Evolutionary conservation across 176 grass and related monocot genomes (phyloP), one percentile per base, ranked within the genome.

Genomic region (Oryza rufipogon): DNA sequence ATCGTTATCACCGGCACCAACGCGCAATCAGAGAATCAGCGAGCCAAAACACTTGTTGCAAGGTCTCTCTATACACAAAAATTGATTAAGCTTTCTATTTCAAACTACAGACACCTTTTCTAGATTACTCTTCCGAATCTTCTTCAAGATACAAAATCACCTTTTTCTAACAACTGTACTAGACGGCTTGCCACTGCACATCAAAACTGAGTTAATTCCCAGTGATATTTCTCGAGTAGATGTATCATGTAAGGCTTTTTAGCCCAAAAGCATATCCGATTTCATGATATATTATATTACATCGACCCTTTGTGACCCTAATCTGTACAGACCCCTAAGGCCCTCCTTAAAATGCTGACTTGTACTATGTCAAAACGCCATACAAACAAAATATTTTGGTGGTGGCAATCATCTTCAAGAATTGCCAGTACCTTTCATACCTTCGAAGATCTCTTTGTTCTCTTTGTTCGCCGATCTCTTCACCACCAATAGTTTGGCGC

Each of bases 201-300:
- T 60, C 88, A 74, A 86, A 90, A 90, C 79, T 74, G 88, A 66
- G 74, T 78, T 61, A 77, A 67, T 90, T 68, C 38, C 84, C 19
- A 9, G 46, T 68, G 56, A 83, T 70, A 71, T 28, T 32, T 32
- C 71, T 60, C 39, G 33, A 33, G 6, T n/a, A 68, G 10, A 68
- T 66, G n/a, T 70, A 68, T 13, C 68, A 39, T 7, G 47, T 28
- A 65, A 44, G 60, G 56, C 38, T 74, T 64, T 86, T 58, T 42
- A 69, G 38, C 15, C 75, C 46, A 23, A 32, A 78, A 23, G 60
- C 11, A 16, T 19, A 76, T 58, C 67, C 20, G 23, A 19, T 56
- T 54, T 32, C 7, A 33, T 11, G 49, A 84, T 73, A 66, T 73
- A 45, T 78, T 52, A 52, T 52, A 84, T 79, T 77, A 34, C 88